A percentile compares a stretch with the other conserved stretches of the same genome.
Conservation (phyloP, 2,329 filamentous ascomycete genomes). For the Phaeosphaeriaceae sp. region DNA sequence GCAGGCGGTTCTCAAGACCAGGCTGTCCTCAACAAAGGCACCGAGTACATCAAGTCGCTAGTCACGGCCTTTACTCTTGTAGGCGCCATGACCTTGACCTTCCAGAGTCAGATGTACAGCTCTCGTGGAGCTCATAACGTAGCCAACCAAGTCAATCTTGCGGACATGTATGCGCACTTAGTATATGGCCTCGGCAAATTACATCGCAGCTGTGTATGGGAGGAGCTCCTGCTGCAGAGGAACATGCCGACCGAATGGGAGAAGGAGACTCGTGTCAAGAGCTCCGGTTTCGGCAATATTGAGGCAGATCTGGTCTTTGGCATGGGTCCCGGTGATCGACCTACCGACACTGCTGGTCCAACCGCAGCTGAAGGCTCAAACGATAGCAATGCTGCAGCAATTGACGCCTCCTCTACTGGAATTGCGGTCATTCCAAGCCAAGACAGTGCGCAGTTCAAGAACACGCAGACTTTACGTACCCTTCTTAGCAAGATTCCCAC, state of each 20-base stretch:
- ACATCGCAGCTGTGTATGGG: conserved; percentile 80
- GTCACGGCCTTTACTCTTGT: conserved; percentile 79
- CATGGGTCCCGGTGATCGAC: conserved; percentile 31
- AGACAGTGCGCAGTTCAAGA: conserved; percentile 65
- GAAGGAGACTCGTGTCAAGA: conserved; percentile 53
- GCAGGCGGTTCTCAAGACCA: conserved; percentile 16
- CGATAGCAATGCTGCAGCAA: conserved; percentile 17
- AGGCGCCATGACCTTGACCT: conserved; percentile 76
- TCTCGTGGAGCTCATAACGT: conserved; percentile 68
- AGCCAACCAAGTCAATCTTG: conserved; percentile 80
- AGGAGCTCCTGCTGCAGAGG: conserved; percentile 78
- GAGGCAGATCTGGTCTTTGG: conserved; percentile 51
- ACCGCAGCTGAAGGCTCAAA: conserved; percentile 22
- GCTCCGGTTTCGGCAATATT: conserved; percentile 46
- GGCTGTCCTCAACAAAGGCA: conserved; percentile 67
- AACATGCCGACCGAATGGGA: conserved; percentile 75
- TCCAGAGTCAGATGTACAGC: conserved; percentile 68
- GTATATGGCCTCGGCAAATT: conserved; percentile 78
- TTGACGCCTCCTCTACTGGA: conserved; percentile 11
- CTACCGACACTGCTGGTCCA: conserved; percentile 12
- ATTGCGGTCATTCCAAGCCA: conserved; percentile 25
- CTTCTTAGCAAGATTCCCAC: conserved; percentile 80
- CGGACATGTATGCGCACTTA: conserved; percentile 80
- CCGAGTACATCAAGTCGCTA: conserved; percentile 77
- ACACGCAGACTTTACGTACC: conserved; percentile 77